Evolutionary conservation across 2,329 filamentous ascomycete genomes (phyloP).

Genomic region (Acephala macrosclerotiorum): DNA sequence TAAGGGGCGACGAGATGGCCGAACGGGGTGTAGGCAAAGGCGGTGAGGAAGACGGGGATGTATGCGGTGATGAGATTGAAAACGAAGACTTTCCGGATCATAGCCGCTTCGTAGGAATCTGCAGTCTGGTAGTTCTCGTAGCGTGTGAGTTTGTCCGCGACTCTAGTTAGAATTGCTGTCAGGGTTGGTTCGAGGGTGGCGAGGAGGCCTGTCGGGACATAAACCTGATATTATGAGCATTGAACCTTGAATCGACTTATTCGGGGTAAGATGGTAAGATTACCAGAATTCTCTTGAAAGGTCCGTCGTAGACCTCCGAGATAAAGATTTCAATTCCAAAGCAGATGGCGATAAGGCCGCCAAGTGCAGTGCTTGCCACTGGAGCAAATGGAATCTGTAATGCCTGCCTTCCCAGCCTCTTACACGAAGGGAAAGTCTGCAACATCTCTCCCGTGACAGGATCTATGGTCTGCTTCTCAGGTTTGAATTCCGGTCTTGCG

Average conservation of each 20-base stretch:
- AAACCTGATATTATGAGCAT: too few species aligned
- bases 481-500: neutral
- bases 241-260: too few species aligned
- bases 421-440: neutral
- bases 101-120: neutral
- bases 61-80: constrained; percentile 4
- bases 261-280: too few species aligned
- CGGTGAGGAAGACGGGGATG: neutral
- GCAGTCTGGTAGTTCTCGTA: neutral
- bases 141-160: neutral
- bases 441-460: neutral
- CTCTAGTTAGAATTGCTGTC: neutral
- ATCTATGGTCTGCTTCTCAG: neutral
- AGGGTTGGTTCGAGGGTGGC: neutral
- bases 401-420: neutral
- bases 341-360: neutral
- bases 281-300: neutral
- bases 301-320: constrained; percentile 4
- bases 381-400: constrained; percentile 1
- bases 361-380: neutral
- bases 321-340: constrained; percentile 3
- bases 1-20: neutral
- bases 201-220: neutral
- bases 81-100: neutral
- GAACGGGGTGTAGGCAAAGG: neutral